A percentile compares a stretch with the other conserved stretches of the same genome.
Conservation (phyloP, 2,329 filamentous ascomycete species). For the Chalaropsis ovoidea region DNA sequence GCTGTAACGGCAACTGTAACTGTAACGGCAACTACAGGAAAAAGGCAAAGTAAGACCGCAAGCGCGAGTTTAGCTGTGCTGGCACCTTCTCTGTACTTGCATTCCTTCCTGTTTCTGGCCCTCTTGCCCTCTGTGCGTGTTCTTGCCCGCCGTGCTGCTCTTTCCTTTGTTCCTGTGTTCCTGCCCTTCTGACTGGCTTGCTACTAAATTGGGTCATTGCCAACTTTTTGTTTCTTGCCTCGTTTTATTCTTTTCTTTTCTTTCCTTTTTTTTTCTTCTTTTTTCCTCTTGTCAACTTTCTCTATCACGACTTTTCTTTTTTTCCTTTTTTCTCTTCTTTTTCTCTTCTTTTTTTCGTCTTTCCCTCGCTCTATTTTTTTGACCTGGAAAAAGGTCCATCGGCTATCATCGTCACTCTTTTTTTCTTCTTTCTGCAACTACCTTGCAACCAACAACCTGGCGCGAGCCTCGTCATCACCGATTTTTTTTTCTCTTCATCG, state of each 20-base stretch:
- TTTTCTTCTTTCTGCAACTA: slow-evolving; percentile 12
- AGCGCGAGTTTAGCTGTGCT: neutral
- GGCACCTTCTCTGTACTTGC: neutral
- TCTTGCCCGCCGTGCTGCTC: slow-evolving; percentile 1
- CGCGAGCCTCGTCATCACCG: slow-evolving; percentile 23
- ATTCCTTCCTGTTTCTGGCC: neutral
- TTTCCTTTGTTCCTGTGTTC: neutral
- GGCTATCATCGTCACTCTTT: slow-evolving; percentile 14
- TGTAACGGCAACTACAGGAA: neutral
- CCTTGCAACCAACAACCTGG: slow-evolving; percentile 11
- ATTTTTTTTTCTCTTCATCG: neutral
- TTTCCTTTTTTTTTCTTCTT: slow-evolving; percentile 11
- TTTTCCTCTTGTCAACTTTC: slow-evolving; percentile 10
- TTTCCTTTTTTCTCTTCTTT: slow-evolving; percentile 15
- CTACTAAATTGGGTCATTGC: neutral
- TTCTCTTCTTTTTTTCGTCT: slow-evolving; percentile 16
- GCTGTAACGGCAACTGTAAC: neutral
- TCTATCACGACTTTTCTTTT: slow-evolving; percentile 19
- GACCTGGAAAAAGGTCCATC: neutral
- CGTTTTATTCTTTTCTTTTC: slow-evolving; percentile 15
- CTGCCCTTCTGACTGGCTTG: neutral
- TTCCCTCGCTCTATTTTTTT: slow-evolving; percentile 3
- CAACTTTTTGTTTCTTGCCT: slow-evolving; percentile 14
- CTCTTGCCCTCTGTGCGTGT: neutral
- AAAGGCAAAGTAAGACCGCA: neutral